These are phyloP conservation scores for California macrophylla DNA, from an alignment of 441 rosid species.

Conservation along the genomic window DNA sequence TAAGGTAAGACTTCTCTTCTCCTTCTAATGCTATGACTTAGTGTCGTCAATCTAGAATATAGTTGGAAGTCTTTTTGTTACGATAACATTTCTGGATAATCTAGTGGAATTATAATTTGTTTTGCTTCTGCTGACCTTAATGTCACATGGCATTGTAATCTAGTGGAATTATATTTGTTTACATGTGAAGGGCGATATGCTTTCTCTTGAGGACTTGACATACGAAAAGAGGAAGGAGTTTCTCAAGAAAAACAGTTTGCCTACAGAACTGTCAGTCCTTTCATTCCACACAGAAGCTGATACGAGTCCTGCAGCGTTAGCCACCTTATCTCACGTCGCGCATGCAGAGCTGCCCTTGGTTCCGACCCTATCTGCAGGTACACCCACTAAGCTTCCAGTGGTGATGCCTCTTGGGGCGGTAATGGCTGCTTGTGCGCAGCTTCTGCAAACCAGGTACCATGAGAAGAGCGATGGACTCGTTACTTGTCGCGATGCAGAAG, in stretches of 20 bases:
- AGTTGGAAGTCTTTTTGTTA: too few species aligned
- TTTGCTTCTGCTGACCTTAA: too few species aligned
- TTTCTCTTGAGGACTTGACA: slow-evolving; percentile 86
- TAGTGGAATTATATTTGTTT: too few species aligned
- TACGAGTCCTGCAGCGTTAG: slow-evolving; percentile 54
- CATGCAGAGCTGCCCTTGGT: slow-evolving; percentile 69
- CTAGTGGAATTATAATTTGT: too few species aligned
- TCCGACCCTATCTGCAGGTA: slow-evolving; percentile 33
- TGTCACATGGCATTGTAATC: too few species aligned
- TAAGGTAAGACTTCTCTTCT: slow-evolving; percentile 56
- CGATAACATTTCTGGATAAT: too few species aligned
- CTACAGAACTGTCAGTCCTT: slow-evolving; percentile 68
- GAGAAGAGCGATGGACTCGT: slow-evolving; percentile 92
- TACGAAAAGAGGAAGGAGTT: slow-evolving; percentile 77
- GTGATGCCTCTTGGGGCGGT: slow-evolving; percentile 87
- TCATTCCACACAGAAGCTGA: slow-evolving; percentile 91
- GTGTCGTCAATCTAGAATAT: too few species aligned
- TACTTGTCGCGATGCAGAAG: slow-evolving; percentile 85
- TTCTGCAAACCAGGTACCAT: slow-evolving; percentile 64
- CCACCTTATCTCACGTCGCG: slow-evolving; percentile 76
- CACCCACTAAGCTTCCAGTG: slow-evolving; percentile 65
- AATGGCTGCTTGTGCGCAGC: slow-evolving; percentile 95
- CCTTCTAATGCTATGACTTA: too few species aligned
- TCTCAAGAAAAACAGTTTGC: slow-evolving; percentile 54
- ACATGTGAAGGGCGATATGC: slow-evolving; percentile 65